These are phyloP conservation scores for Trichophyton verrucosum DNA, from an alignment of 2,329 filamentous ascomycete genomes.

Conservation along the genomic window DNA sequence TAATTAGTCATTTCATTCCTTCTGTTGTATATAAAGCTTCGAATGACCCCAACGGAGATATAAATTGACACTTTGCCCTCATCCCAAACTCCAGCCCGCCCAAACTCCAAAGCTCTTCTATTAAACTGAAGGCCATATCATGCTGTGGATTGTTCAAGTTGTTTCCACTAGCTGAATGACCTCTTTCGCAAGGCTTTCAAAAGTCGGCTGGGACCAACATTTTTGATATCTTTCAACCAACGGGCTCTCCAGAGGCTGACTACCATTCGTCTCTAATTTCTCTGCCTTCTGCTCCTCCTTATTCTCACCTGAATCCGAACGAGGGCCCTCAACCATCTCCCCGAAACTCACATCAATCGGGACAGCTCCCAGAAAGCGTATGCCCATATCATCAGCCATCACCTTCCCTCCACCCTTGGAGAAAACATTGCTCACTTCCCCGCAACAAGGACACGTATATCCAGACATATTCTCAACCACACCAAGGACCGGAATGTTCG, in stretches of 20 bases:
- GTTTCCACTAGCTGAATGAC: constrained; percentile 20
- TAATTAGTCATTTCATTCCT: not conserved
- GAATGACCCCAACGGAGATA: not conserved
- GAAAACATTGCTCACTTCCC: constrained; percentile 87
- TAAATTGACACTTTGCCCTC: not conserved
- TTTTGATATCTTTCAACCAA: constrained; percentile 34
- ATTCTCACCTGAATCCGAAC: constrained; percentile 14
- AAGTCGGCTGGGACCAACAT: constrained; percentile 32
- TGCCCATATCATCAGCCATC: constrained; percentile 76
- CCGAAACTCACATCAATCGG: constrained; percentile 92
- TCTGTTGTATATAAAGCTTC: not conserved
- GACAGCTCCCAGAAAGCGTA: constrained; percentile 72
- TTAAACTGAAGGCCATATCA: not conserved
- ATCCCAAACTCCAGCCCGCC: not conserved
- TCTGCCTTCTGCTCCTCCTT: constrained; percentile 8
- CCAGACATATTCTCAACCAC: constrained; percentile 88
- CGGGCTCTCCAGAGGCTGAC: constrained; percentile 13
- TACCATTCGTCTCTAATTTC: constrained; percentile 7
- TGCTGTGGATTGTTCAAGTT: not conserved
- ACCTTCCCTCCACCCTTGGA: constrained; percentile 76
- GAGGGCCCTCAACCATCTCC: constrained; percentile 59
- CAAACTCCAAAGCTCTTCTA: not conserved
- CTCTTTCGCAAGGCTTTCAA: constrained; percentile 30
- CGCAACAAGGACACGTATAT: constrained; percentile 46
- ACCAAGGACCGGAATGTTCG: constrained; percentile 63